A percentile compares a stretch with the other conserved stretches of the same genome.
Evolutionary conservation across 306 rosid species (phyloP).

Genomic region (Begonia fuchsioides): DNA sequence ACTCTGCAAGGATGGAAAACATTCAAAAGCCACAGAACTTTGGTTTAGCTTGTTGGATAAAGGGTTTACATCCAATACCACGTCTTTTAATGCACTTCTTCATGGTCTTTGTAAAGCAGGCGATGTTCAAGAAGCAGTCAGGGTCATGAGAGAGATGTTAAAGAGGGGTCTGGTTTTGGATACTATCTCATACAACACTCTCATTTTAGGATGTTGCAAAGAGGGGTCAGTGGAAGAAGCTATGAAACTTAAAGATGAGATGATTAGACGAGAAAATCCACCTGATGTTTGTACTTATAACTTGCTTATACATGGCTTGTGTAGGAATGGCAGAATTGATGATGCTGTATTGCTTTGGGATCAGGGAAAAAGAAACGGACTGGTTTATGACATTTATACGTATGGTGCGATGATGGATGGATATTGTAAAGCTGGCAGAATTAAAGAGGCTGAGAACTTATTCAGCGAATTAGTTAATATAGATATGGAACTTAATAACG

Average conservation of each 20-base stretch:
- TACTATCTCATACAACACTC: conserved; percentile 51
- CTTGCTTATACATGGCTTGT: conserved; percentile 39
- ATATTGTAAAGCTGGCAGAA: conserved; percentile 37
- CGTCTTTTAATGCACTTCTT: conserved; percentile 54
- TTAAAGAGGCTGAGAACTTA: conserved; percentile 37
- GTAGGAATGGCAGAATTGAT: conserved; percentile 44
- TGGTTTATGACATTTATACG: conserved; percentile 47
- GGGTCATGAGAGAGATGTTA: conserved; percentile 28
- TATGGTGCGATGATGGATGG: conserved; percentile 52
- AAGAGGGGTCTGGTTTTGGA: conserved; percentile 42
- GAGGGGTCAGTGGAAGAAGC: conserved; percentile 33
- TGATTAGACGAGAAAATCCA: conserved; percentile 33
- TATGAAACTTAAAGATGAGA: conserved; percentile 42
- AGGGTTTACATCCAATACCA: conserved; percentile 38
- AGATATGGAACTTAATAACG: conserved; percentile 39
- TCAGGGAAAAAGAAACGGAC: conserved; percentile 30
- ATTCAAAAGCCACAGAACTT: conserved; percentile 43
- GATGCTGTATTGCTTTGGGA: conserved; percentile 34
- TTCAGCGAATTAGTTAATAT: conserved; percentile 29
- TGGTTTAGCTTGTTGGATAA: conserved; percentile 46
- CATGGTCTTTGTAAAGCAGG: conserved; percentile 45
- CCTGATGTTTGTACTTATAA: conserved; percentile 55
- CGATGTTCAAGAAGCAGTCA: conserved; percentile 30
- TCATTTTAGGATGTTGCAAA: conserved; percentile 50
- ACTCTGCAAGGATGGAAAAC: conserved; percentile 43